Evolutionary conservation across 2,329 filamentous ascomycete species (phyloP).

Genomic region (Trichoderma cornu-damae): DNA sequence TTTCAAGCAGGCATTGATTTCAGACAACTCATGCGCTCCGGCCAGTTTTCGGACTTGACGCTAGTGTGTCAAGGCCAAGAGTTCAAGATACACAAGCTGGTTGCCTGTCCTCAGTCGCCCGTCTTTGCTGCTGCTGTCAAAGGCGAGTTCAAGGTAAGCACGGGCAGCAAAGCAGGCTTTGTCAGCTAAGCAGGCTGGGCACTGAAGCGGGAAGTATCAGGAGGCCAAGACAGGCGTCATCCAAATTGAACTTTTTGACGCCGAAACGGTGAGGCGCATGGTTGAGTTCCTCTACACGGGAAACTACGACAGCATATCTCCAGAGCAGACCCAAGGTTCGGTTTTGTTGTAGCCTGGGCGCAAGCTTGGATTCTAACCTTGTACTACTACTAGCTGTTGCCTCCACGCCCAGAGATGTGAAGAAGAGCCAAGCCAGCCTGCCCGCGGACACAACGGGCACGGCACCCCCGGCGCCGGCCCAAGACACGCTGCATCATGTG

Average conservation of each 20-base stretch:
- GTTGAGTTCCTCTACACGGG: slow-evolving; percentile 24
- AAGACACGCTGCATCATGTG: slow-evolving; percentile 21
- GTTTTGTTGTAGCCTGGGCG: not conserved
- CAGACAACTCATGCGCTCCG: slow-evolving; percentile 15
- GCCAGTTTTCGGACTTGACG: slow-evolving; percentile 23
- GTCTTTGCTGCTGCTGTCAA: slow-evolving; percentile 20
- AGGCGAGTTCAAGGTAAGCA: slow-evolving; percentile 19
- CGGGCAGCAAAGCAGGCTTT: not conserved
- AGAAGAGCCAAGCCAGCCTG: not conserved
- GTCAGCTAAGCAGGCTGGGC: not conserved
- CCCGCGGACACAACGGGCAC: not conserved
- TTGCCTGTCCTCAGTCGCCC: slow-evolving; percentile 23
- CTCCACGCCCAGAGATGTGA: not conserved
- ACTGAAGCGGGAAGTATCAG: slow-evolving; percentile 14
- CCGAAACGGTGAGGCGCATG: slow-evolving; percentile 21
- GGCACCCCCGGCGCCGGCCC: not conserved
- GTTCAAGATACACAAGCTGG: slow-evolving; percentile 24
- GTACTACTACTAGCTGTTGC: not conserved
- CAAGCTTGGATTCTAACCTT: not conserved
- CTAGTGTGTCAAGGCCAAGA: slow-evolving; percentile 20
- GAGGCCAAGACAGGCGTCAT: slow-evolving; percentile 19
- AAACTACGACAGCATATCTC: slow-evolving; percentile 19
- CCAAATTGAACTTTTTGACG: slow-evolving; percentile 19
- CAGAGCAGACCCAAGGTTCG: not conserved
- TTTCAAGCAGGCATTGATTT: not conserved